Evolutionary conservation across 306 rosid species (phyloP).

Genomic region (Begonia masoniana): DNA sequence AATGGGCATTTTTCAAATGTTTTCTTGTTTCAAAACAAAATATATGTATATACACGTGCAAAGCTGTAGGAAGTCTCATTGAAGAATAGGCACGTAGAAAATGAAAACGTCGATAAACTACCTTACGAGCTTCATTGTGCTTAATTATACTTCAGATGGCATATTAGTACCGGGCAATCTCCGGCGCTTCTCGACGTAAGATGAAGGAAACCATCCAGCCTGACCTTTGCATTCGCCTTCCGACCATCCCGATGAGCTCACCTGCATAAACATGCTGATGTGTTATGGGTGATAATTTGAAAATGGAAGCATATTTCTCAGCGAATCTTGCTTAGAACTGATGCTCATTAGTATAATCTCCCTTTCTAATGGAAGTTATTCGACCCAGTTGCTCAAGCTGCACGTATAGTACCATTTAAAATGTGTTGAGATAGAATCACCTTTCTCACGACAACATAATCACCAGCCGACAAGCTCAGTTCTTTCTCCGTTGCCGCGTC

Average conservation of each 20-base stretch:
- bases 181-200: constrained; percentile 75
- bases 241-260: constrained; percentile 78
- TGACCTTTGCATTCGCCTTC: constrained; percentile 93
- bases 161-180: constrained; percentile 38
- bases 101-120: too few relatives aligned
- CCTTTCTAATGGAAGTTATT: not conserved
- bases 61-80: too few relatives aligned
- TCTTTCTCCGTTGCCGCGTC: constrained; percentile 70
- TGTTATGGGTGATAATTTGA: too few relatives aligned
- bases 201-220: constrained; percentile 94
- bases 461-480: constrained; percentile 78
- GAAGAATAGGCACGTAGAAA: too few relatives aligned
- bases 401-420: not conserved
- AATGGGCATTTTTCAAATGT: too few relatives aligned
- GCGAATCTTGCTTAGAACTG: too few relatives aligned
- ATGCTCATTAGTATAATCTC: too few relatives aligned
- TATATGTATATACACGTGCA: too few relatives aligned
- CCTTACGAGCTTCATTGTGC: too few relatives aligned
- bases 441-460: constrained; percentile 83
- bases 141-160: not conserved
- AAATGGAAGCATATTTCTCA: too few relatives aligned
- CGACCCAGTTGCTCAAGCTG: not conserved
- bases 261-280: constrained; percentile 24
- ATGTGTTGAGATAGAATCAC: constrained; percentile 21
- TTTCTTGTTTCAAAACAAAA: too few relatives aligned